Evolutionary conservation across 179 eudicot species (phyloP).

Genomic region (Silene vulgaris): DNA sequence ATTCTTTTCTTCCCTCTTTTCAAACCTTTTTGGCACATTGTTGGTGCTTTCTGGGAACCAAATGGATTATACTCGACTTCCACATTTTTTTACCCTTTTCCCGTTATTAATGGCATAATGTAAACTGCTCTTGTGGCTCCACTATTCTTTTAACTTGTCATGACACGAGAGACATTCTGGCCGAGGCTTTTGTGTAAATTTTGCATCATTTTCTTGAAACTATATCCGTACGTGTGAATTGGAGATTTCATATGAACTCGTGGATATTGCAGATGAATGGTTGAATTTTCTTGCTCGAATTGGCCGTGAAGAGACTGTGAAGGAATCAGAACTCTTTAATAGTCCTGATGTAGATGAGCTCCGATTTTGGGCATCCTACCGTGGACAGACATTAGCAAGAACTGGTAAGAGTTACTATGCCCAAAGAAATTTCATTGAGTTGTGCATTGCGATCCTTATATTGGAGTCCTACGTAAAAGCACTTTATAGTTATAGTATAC

Average conservation of each 20-base stretch:
- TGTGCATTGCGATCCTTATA: not conserved
- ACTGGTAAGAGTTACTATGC: conserved; percentile 47
- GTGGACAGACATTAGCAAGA: conserved; percentile 96
- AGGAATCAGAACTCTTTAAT: conserved; percentile 69
- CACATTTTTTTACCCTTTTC: not conserved
- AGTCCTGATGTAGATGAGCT: conserved; percentile 80
- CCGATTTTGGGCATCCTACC: conserved; percentile 96
- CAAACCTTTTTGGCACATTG: not conserved
- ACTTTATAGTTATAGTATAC: not conserved
- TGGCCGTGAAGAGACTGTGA: conserved; percentile 80
- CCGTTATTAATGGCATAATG: not conserved
- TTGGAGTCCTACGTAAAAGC: not conserved
- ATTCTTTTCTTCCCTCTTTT: not conserved
- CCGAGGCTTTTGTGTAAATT: not conserved
- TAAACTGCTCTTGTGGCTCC: not conserved
- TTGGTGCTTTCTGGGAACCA: not conserved
- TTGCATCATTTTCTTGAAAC: conserved; percentile 6
- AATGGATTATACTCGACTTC: not conserved
- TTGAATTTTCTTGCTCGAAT: conserved; percentile 89
- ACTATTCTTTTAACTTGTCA: not conserved
- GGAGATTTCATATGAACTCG: not conserved
- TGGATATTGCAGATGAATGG: conserved; percentile 74
- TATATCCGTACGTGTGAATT: not conserved
- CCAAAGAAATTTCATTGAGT: not conserved
- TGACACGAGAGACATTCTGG: not conserved